phyloP scores from a whole-genome alignment of 345 rosid species.

The Arabis alpina region DNA sequence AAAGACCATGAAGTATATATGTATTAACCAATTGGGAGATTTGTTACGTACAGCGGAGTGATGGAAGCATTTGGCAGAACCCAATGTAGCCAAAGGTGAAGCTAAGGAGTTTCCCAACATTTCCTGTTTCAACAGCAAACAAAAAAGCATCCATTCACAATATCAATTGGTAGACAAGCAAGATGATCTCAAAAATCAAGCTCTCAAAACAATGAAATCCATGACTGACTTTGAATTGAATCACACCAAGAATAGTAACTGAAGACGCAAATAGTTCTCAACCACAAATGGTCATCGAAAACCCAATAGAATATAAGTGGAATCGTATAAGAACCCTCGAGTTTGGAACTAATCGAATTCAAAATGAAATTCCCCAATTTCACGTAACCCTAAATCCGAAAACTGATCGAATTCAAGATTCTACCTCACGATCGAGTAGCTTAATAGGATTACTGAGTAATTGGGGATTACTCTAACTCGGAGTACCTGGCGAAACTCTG shows the following conservation, averaged over 20 bases:
- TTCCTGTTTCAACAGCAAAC: conserved; percentile 42
- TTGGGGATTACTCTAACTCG: background rate
- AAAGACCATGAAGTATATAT: background rate
- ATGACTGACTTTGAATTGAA: background rate
- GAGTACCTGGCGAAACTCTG: too few relatives aligned
- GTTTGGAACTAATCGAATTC: background rate
- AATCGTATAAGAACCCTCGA: background rate
- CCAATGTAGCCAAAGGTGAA: conserved; percentile 56
- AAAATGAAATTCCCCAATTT: conserved; percentile 5
- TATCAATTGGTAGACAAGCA: background rate
- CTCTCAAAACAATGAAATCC: background rate
- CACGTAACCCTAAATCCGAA: background rate
- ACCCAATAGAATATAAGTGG: background rate
- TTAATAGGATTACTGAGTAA: background rate
- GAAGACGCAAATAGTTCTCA: background rate
- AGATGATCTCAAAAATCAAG: background rate
- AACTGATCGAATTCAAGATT: background rate
- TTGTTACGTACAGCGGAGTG: conserved; percentile 44
- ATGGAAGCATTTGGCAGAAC: conserved; percentile 30
- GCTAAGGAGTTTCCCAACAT: conserved; percentile 65
- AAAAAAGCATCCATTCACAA: background rate
- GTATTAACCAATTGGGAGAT: background rate
- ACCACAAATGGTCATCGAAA: conserved; percentile 26
- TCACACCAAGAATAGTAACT: background rate
- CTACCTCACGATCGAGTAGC: background rate